Evolutionary conservation across 257 asterid species (phyloP).

Genomic region (Nicotiana undulata): DNA sequence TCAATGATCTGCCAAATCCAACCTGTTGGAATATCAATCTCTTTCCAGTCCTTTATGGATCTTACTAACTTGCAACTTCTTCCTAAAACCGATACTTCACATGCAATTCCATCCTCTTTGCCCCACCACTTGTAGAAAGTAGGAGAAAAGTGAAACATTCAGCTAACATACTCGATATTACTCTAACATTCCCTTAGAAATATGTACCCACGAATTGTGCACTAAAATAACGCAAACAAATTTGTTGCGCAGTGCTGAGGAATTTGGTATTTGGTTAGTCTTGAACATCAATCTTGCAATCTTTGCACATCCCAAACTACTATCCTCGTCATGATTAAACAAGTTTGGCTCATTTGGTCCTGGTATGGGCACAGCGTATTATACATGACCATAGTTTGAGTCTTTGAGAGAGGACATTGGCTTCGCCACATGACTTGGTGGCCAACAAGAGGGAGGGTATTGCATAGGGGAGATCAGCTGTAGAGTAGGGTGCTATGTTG

Average conservation of each 20-base stretch:
- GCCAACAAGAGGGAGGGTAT: background rate
- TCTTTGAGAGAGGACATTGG: background rate
- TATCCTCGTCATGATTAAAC: background rate
- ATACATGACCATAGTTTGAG: background rate
- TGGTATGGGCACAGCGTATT: background rate
- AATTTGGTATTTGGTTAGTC: background rate
- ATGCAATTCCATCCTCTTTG: background rate
- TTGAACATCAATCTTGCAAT: background rate
- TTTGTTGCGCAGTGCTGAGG: background rate
- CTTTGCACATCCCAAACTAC: background rate
- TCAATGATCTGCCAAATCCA: background rate
- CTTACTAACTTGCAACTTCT: background rate
- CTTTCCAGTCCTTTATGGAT: background rate
- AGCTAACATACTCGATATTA: background rate
- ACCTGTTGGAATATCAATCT: background rate
- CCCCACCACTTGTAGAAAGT: background rate
- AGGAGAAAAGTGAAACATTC: background rate
- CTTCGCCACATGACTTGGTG: background rate
- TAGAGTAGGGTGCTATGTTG: too few species aligned
- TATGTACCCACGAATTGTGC: background rate
- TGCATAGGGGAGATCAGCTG: background rate
- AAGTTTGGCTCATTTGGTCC: background rate
- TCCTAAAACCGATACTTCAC: background rate
- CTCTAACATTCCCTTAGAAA: background rate
- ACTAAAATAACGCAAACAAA: background rate